Conservation (phyloP, 331 rosid genomes). For the Quercus tomentella region DNA sequence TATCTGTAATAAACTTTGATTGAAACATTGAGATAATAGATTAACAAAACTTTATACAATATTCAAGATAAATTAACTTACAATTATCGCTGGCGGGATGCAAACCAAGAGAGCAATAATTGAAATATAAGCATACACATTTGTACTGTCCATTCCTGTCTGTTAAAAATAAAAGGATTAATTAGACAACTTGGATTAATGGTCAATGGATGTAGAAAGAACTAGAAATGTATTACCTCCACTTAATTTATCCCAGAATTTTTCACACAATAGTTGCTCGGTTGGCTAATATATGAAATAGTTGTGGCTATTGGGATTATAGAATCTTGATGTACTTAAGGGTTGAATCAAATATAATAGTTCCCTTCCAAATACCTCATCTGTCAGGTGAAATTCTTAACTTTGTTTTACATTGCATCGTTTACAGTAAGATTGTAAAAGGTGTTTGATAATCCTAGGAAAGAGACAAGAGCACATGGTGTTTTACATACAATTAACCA, state of each 20-base stretch:
- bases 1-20: neutral
- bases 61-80: constrained; percentile 30
- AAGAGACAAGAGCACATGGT: neutral
- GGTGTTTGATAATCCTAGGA: neutral
- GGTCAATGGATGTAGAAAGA: neutral
- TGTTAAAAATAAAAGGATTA: constrained; percentile 24
- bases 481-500: neutral
- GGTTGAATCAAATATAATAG: neutral
- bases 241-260: neutral
- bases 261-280: neutral
- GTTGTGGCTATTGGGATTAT: neutral
- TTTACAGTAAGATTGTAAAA: neutral
- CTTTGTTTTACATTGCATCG: neutral
- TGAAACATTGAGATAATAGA: neutral
- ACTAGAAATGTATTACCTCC: neutral
- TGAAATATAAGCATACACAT: constrained; percentile 73
- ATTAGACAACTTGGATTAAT: neutral
- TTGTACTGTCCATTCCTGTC: constrained; percentile 88
- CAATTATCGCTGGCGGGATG: constrained; percentile 74
- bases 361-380: neutral
- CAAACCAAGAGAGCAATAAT: constrained; percentile 74
- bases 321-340: neutral
- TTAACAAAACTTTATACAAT: neutral
- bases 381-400: neutral
- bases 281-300: neutral